Conservation (phyloP, 1,139 yeast species). For the Sugiyamaella castrensis region DNA sequence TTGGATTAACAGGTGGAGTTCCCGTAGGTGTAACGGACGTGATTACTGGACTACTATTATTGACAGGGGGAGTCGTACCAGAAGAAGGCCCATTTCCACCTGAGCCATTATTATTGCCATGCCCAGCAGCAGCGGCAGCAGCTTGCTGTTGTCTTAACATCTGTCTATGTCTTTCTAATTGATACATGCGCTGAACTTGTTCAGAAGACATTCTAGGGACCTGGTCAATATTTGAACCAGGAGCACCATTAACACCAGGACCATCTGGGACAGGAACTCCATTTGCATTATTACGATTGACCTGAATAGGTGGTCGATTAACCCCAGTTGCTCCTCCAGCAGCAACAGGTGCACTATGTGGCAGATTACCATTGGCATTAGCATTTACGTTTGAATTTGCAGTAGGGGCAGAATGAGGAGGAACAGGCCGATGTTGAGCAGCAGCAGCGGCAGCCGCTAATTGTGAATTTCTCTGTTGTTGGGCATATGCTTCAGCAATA, state of each 20-base stretch:
- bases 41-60: constrained; percentile 3
- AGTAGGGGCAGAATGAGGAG: constrained; percentile 17
- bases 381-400: constrained; percentile 4
- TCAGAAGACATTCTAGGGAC: constrained; percentile 26
- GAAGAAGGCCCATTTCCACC: constrained; percentile 25
- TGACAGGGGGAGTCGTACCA: constrained; percentile 5
- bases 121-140: constrained; percentile 8
- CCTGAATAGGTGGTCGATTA: constrained; percentile 9
- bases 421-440: constrained; percentile 23
- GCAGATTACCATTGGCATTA: no score
- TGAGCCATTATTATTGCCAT: constrained; percentile 21
- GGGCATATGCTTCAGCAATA: constrained; percentile 66
- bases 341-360: constrained; percentile 2
- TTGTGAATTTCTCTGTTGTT: constrained; percentile 38
- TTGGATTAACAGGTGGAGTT: constrained; percentile 8
- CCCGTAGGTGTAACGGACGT: constrained; percentile 8
- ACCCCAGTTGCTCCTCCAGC: constrained; percentile 15
- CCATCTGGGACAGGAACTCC: constrained; percentile 9
- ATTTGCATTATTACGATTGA: constrained; percentile 9
- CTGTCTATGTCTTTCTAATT: constrained; percentile 21
- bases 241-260: constrained; percentile 5
- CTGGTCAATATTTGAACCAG: constrained; percentile 19
- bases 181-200: constrained; percentile 23
- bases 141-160: constrained; percentile 23
- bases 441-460: constrained; percentile 32